Evolutionary conservation across 140 eudicot species (phyloP).

Genomic region (Bidens hawaiensis): DNA sequence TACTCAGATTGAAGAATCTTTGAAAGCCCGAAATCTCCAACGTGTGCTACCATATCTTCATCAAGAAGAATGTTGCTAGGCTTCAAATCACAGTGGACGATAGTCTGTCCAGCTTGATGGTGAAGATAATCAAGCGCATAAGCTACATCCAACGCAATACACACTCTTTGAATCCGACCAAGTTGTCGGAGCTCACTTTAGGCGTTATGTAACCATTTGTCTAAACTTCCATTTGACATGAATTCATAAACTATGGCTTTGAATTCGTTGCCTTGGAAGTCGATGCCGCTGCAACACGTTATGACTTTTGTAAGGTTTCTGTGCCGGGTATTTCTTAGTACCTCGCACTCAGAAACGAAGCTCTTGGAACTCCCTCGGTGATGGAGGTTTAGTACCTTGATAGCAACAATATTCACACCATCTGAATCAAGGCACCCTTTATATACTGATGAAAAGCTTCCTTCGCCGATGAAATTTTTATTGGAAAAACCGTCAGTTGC

Average conservation of each 20-base stretch:
- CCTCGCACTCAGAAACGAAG: constrained; percentile 25
- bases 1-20: no score
- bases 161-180: constrained; percentile 15
- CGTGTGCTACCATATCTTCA: no score
- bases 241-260: no score
- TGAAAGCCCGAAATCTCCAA: no score
- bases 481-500: constrained; percentile 35
- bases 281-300: no score
- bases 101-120: constrained; percentile 6
- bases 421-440: no score
- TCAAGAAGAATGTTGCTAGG: no score
- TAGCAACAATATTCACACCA: constrained; percentile 14
- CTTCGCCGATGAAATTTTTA: constrained; percentile 26
- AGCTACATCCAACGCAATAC: constrained; percentile 25
- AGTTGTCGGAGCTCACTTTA: constrained; percentile 4
- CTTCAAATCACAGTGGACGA: no score
- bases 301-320: constrained; percentile 27
- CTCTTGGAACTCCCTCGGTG: constrained; percentile 24
- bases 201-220: constrained; percentile 12
- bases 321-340: constrained; percentile 25
- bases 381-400: constrained; percentile 30
- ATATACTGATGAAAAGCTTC: no score
- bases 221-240: no score
- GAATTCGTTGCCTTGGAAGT: no score
- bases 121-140: constrained; percentile 36